Evolutionary conservation across 139 green algal genomes (phyloP), one percentile per base, ranked within the genome.

Genomic region (Chlorella sp.): DNA sequence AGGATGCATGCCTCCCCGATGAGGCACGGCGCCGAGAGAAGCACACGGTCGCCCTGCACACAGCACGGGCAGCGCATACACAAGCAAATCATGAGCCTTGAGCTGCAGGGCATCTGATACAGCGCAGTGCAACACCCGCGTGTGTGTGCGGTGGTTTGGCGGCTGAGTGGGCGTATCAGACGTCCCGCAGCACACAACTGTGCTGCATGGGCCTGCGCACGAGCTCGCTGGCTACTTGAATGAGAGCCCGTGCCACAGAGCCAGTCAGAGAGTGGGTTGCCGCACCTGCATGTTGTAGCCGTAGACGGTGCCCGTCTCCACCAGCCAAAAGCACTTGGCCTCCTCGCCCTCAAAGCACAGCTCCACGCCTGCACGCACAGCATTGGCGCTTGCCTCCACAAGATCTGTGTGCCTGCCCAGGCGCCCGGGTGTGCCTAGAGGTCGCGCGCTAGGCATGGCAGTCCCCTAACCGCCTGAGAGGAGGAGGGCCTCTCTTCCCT

Each of bases 1-100:
- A 81, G 35, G 3, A 74, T 35, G 30, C 74, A 24, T 2, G 29
- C 62, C 31, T 81, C 75, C n/a, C 75, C 75, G 34, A 81, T 69
- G 34, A 81, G 50, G 64, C 68, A 67, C 1, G 75, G 75, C 3
- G 70, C 70, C 1, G 30, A 20, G 2, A 72, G 6, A 5, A 49
- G 24, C 2, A 55, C 42, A 17, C 10, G 10, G 17, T 10, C 42
- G 42, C 42, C 42, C 42, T 55, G 42, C 42, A 55, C 10, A 10
- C 42, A 55, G 42, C 10, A 24, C 10, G 42, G 42, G 17, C 10
- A 24, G 42, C n/a, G n/a, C n/a, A 55, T 17, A 17, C 10, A 55
- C 42, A 55, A 17, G 42, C 42, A 55, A 55, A 55, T 10, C 42
- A 24, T 55, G 10, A 17, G 10, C 42, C 42, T 24, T 24, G 42